Evolutionary conservation across 495 filamentous ascomycete genomes (phyloP).

Genomic region (Talaromyces stipitatus): DNA sequence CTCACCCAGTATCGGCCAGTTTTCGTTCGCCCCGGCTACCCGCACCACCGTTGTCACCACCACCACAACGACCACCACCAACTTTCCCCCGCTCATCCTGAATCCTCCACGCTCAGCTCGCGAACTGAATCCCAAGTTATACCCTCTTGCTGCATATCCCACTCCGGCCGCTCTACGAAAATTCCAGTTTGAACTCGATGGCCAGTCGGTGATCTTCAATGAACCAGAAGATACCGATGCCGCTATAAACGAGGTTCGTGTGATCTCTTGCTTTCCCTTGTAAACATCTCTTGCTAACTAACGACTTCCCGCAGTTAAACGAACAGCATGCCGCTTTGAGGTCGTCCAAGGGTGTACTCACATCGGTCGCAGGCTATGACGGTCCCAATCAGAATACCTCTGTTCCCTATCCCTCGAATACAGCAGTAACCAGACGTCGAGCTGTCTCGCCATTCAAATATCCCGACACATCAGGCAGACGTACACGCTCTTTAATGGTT

Average conservation of each 20-base stretch:
- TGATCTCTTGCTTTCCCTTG: not conserved
- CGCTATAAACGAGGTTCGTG: slow-evolving; percentile 51
- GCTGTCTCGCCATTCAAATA: slow-evolving; percentile 52
- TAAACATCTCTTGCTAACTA: not conserved
- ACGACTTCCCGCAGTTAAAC: slow-evolving; percentile 34
- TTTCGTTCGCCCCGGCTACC: slow-evolving; percentile 65
- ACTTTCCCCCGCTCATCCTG: slow-evolving; percentile 76
- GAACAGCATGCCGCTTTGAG: slow-evolving; percentile 42
- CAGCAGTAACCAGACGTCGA: slow-evolving; percentile 34
- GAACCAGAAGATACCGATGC: slow-evolving; percentile 55
- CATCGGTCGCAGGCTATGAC: slow-evolving; percentile 33
- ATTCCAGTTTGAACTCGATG: slow-evolving; percentile 65
- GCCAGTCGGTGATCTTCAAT: slow-evolving; percentile 54
- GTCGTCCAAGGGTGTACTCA: slow-evolving; percentile 49
- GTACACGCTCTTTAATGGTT: slow-evolving; percentile 19
- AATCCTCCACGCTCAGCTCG: slow-evolving; percentile 63
- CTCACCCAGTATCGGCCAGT: slow-evolving; percentile 46
- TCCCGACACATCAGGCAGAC: slow-evolving; percentile 39
- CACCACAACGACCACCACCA: slow-evolving; percentile 87
- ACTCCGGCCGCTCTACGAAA: slow-evolving; percentile 70
- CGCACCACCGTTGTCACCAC: slow-evolving; percentile 80
- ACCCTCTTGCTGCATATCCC: slow-evolving; percentile 73
- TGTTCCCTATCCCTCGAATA: slow-evolving; percentile 19
- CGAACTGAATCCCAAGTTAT: slow-evolving; percentile 78
- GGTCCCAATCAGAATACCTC: slow-evolving; percentile 24